Evolutionary conservation across 2,329 filamentous ascomycete species (phyloP), one percentile per base, ranked within the genome.

Genomic region (Penicillium verrucosum): DNA sequence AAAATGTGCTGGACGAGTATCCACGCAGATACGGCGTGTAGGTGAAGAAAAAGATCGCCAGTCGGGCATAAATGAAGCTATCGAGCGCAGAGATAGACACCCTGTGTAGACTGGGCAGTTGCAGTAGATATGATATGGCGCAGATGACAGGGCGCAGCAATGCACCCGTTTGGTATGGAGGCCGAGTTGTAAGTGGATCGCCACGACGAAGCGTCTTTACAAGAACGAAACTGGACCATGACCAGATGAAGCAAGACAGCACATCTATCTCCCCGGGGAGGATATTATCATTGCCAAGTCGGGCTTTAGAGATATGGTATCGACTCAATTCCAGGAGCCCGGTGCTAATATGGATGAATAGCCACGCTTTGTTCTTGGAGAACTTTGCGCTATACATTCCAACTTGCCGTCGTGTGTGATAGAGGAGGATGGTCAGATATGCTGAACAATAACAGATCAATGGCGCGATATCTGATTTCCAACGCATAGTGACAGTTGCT

Each of bases 121-220:
- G 5, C 4, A 30, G 23, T 4, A 50, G 5, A n/a, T 56, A 51
- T 2, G 53, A 46, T 16, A 18, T 10, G 2, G 51, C 4, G 9
- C 34, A 38, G 16, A 51, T 27, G 1, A 36, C 5, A 1, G 53
- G 53, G 7, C 53, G 47, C 27, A 56, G 14, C n/a, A n/a, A 14
- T 5, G 53, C 53, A 21, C 12, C 47, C 11, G 14, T 25, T 18
- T 51, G 53, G 30, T 56, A 56, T 10, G 46, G 46, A 0, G 53
- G 53, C 7, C 53, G 38, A 45, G 53, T 56, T 10, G 52, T 55
- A 10, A 6, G 21, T 16, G 52, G 52, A 44, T 55, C 37, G 4
- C 52, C 52, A 12, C 52, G 45, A 5, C 52, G 52, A 14, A 55
- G 45, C 14, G 52, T 50, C 16, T 44, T 55, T 9, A 55, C 52